Evolutionary conservation across 192 early-diverging fungal genomes (phyloP).

Genomic region (Backusella westeae): DNA sequence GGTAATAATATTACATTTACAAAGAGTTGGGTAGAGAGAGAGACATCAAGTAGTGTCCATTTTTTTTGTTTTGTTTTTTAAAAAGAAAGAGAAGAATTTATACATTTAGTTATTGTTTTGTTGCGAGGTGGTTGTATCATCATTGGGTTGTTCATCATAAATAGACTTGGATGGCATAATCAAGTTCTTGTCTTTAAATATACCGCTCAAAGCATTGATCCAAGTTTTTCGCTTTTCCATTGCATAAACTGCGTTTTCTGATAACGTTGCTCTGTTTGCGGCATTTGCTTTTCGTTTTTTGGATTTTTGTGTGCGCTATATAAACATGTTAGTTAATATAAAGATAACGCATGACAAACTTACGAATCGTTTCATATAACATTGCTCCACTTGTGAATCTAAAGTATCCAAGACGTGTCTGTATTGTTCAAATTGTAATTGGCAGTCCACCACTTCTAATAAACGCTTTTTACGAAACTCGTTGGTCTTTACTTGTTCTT

Average conservation of each 20-base stretch:
- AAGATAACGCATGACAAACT: conserved; percentile 23
- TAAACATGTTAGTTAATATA: no score
- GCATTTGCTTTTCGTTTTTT: conserved; percentile 65
- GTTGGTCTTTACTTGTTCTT: conserved; percentile 72
- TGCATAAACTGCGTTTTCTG: conserved; percentile 63
- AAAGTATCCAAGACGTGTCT: conserved; percentile 84
- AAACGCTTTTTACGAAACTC: conserved; percentile 62
- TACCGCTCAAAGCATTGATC: conserved; percentile 63
- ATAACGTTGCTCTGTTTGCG: conserved; percentile 51
- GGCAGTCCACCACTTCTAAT: conserved; percentile 64
- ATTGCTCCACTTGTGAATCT: conserved; percentile 87
- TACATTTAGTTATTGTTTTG: not conserved
- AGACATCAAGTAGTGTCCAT: not conserved
- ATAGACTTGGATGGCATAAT: conserved; percentile 30
- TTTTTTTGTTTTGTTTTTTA: not conserved
- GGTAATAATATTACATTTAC: conserved; percentile 1
- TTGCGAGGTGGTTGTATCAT: not conserved
- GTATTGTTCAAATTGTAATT: conserved; percentile 89
- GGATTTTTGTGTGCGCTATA: conserved; percentile 60
- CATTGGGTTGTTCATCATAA: conserved; percentile 9
- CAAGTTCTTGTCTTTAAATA: conserved; percentile 32
- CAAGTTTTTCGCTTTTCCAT: conserved; percentile 67
- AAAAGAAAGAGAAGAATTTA: not conserved
- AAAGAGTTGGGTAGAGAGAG: not conserved
- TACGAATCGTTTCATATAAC: conserved; percentile 87